phyloP scores from a whole-genome alignment of 1,139 yeast species.

The Kodamaea suecica region DNA sequence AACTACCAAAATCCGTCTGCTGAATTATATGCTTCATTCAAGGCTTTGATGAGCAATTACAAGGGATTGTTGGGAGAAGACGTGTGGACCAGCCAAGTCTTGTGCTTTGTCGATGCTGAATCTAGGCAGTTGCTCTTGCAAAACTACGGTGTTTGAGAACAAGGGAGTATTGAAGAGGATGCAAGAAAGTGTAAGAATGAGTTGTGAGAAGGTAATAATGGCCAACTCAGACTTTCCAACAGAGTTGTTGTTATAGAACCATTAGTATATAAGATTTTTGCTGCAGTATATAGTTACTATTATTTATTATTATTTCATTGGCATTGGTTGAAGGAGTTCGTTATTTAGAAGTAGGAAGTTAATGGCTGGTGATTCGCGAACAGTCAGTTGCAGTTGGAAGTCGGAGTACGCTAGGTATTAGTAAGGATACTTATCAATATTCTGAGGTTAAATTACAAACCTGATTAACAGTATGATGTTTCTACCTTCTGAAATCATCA shows the following conservation, averaged over 20 bases:
- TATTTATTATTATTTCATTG: background rate
- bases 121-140: constrained; percentile 23
- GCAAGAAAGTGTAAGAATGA: too few species aligned
- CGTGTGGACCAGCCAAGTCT: constrained; percentile 27
- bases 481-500: too few species aligned
- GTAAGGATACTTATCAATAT: too few species aligned
- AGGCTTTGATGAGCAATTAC: constrained; percentile 45
- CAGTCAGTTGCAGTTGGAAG: too few species aligned
- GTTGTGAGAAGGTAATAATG: too few species aligned
- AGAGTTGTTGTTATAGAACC: background rate
- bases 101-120: constrained; percentile 33
- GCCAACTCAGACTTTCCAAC: constrained; percentile 1
- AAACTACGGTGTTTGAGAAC: constrained; percentile 22
- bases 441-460: too few species aligned
- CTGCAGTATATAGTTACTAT: constrained; percentile 1
- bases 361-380: too few species aligned
- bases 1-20: constrained; percentile 53
- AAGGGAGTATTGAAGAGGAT: too few species aligned
- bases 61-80: constrained; percentile 48
- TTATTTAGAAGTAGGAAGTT: too few species aligned
- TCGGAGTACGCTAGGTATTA: too few species aligned
- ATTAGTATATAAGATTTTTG: background rate
- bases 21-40: constrained; percentile 42
- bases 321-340: too few species aligned
- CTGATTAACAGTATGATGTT: too few species aligned